Evolutionary conservation across 352 stramenopile genomes (phyloP).

Genomic region (Globisporangium lucens): DNA sequence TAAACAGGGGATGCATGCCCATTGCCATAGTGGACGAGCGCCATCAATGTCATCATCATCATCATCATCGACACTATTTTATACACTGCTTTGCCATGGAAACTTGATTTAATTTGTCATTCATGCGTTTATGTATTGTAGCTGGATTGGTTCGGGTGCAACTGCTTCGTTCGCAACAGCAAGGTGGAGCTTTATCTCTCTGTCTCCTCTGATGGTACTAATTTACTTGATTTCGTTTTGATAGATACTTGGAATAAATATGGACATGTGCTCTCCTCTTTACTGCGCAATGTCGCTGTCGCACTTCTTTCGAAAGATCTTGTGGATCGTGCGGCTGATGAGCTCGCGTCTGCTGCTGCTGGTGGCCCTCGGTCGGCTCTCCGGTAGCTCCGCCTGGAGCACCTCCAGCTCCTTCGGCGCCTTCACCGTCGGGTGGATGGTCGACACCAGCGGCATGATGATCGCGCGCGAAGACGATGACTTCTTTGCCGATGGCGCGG

Average conservation of each 20-base stretch:
- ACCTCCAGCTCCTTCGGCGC: conserved; percentile 15
- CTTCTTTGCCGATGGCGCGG: background rate
- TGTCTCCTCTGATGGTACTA: conserved; percentile 15
- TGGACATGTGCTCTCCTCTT: background rate
- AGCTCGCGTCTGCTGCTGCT: conserved; percentile 5
- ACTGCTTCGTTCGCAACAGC: background rate
- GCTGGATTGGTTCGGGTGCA: background rate
- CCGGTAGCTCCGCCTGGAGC: conserved; percentile 9
- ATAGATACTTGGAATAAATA: conserved; percentile 18
- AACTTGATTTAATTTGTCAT: background rate
- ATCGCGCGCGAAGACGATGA: background rate
- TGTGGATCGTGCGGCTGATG: conserved; percentile 9
- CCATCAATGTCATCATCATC: background rate
- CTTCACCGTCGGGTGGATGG: conserved; percentile 6
- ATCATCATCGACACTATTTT: background rate
- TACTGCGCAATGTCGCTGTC: background rate
- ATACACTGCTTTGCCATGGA: background rate
- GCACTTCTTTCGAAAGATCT: conserved; percentile 11
- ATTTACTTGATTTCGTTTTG: conserved; percentile 14
- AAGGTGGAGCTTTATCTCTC: background rate
- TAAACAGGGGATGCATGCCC: conserved; percentile 2
- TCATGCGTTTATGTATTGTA: background rate
- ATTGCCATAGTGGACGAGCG: background rate
- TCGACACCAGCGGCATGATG: conserved; percentile 8
- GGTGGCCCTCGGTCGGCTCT: background rate